Evolutionary conservation across 139 green algal species (phyloP), one percentile per base, ranked within the genome.

Genomic region (Chloropicon primus): DNA sequence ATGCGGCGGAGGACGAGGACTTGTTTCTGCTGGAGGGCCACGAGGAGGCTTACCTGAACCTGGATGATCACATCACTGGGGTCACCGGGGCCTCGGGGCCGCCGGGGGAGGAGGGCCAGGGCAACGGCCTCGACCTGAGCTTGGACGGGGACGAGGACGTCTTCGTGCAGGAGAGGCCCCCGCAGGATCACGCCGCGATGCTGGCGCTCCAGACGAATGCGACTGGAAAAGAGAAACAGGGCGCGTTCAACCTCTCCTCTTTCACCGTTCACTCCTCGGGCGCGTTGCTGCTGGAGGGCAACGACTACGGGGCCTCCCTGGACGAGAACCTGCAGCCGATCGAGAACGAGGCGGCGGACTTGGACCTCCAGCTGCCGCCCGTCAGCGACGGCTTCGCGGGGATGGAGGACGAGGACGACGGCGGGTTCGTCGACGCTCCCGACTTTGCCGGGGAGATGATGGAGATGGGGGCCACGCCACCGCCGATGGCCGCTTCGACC

Each of bases 181-280:
- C 89, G 10, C 41, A 62, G 41, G 41, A 62, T 5, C 41, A 62
- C 2, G 85, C 89, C 0, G 79, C 82, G 1, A 79, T 95, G 73
- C 78, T 95, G 22, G 88, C 87, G 0, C 80, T 95, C 10, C 41
- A 62, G 41, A 62, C n/a, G n/a, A n/a, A n/a, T n/a, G n/a, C n/a
- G n/a, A n/a, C n/a, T n/a, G n/a, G n/a, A n/a, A n/a, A n/a, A n/a
- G 41, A 62, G 17, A 62, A 74, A 3, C 17, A 73, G 27, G 28
- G 29, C 2, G 29, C 21, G 2, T 78, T 73, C 25, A 81, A 41
- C 72, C 26, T 77, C 24, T 74, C 86, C 1, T 79, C 81, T 17
- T 96, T 88, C 82, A 24, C 73, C 2, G 83, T 96, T 22, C 91
- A 96, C 80, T 21, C 72, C n/a, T 92, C 86, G 0, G 91, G 91